Evolutionary conservation across 805 yeast genomes (phyloP).

Genomic region (Nakazawaea ishiwadae): DNA sequence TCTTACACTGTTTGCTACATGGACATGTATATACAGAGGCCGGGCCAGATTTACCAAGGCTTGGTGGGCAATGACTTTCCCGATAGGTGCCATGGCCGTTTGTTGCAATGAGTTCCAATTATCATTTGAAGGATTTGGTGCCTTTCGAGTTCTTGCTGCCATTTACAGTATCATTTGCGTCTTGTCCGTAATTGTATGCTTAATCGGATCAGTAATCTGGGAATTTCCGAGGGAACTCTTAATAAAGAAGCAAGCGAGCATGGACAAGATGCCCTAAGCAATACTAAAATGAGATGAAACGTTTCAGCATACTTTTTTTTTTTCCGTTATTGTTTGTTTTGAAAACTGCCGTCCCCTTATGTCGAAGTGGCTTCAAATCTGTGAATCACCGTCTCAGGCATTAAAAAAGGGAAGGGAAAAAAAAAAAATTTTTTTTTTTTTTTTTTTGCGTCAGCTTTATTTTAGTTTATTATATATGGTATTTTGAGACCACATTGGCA

Average conservation of each 20-base stretch:
- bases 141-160: conserved; percentile 59
- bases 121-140: conserved; percentile 39
- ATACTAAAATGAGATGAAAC: no score
- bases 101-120: conserved; percentile 49
- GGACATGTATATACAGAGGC: conserved; percentile 19
- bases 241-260: neutral
- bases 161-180: conserved; percentile 55
- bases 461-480: no score
- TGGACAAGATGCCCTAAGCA: no score
- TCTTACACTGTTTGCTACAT: conserved; percentile 32
- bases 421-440: no score
- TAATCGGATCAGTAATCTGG: conserved; percentile 28
- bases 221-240: conserved; percentile 23
- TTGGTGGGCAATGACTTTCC: conserved; percentile 89
- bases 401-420: neutral
- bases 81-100: conserved; percentile 75
- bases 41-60: conserved; percentile 37
- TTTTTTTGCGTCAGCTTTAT: no score
- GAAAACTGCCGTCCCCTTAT: no score
- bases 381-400: neutral
- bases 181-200: conserved; percentile 37
- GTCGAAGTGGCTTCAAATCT: neutral
- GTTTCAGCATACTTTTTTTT: neutral
- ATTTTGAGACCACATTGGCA: no score
- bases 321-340: neutral